Evolutionary conservation across 2,329 filamentous ascomycete genomes (phyloP), one percentile per base, ranked within the genome.

Genomic region (Pseudopithomyces chartarum): DNA sequence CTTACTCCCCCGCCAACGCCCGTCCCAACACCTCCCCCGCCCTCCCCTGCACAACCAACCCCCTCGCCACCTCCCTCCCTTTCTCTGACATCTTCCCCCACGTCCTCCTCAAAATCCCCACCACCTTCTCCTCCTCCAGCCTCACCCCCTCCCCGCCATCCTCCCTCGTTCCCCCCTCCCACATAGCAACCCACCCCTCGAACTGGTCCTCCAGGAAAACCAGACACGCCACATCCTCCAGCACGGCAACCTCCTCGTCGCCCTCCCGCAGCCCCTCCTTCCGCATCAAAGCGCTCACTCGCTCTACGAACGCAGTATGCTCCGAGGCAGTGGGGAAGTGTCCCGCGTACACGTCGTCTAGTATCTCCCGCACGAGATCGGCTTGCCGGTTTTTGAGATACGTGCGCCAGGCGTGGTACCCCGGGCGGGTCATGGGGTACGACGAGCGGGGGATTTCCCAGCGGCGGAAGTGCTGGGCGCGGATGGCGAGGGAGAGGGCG

Each of bases 191-290:
- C 76, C 95, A 96, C 49, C 84, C 85, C 67, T 93, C 91, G 61
- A 96, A 90, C 71, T 95, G 90, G 71, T 94, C 91, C 71, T 95
- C 91, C 62, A 96, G 77, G 73, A 96, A 96, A 26, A 96, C 91
- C 54, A 96, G 78, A 71, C 91, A 96, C 2, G 92, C 92, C 44
- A 92, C 90, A 77, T 96, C 92, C 79, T 96, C 92, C 59, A 96
- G 80, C 6, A 85, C 82, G 79, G 94, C 90, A 53, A 88, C 87
- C 73, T 92, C 89, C 57, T 82, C 80, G 56, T 87, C 84, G 56
- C 81, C 79, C 52, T 79, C 78, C 69, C 82, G 83, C 64, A 96
- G 77, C 54, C 87, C 86, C 72, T 95, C 90, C 77, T 96, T 96
- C 59, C 90, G 82, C 52, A 96, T 88, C 74, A 95, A 77, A n/a